A percentile compares a stretch with the other conserved stretches of the same genome.
Conservation (phyloP, 1,284 basidiomycete species). For the Ceratobasidium theobromae region DNA sequence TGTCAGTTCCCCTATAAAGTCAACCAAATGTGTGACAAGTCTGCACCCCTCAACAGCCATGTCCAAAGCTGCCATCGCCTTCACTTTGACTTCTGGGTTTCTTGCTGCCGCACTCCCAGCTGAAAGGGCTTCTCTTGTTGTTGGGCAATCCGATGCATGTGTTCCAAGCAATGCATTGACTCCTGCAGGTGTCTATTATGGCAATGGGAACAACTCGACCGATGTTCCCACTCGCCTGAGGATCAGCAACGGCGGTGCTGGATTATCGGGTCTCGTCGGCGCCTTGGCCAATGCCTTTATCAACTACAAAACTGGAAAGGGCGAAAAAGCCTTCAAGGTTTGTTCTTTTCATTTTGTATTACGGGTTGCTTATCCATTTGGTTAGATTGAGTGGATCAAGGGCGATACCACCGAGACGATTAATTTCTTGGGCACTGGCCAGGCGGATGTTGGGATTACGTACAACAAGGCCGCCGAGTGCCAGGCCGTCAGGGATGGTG, state of each 20-base stretch:
- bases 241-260: constrained; percentile 54
- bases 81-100: neutral
- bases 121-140: neutral
- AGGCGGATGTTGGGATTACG: constrained; percentile 52
- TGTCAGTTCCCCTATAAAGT: no score
- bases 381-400: constrained; percentile 53
- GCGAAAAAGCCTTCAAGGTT: constrained; percentile 41
- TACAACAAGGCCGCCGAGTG: constrained; percentile 54
- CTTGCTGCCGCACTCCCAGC: constrained; percentile 9
- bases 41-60: no score
- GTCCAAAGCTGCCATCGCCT: neutral
- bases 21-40: no score
- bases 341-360: neutral
- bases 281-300: constrained; percentile 52
- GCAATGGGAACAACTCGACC: neutral
- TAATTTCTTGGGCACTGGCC: constrained; percentile 44
- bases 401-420: constrained; percentile 55
- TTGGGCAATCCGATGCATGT: neutral
- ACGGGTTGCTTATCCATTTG: neutral
- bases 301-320: constrained; percentile 40
- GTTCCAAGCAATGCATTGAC: neutral
- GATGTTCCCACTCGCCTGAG: constrained; percentile 43
- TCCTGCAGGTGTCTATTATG: neutral
- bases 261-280: constrained; percentile 51
- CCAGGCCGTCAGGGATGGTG: constrained; percentile 41